Conservation (phyloP, 1,284 basidiomycete genomes). For the Cystobasidiaceae sp. region DNA sequence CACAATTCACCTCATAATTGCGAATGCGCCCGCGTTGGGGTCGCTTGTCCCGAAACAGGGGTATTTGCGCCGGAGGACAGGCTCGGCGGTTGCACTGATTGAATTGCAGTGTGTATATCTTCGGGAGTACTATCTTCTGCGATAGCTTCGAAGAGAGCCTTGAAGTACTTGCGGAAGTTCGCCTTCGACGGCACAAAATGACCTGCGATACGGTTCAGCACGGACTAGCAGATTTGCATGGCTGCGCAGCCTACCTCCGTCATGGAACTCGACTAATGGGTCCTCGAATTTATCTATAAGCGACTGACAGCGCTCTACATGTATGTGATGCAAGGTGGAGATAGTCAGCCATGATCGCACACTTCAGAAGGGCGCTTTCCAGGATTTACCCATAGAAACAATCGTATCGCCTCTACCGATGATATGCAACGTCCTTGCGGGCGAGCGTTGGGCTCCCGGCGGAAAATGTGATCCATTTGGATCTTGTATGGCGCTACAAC, state of each 20-base stretch:
- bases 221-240: not conserved
- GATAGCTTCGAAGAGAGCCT: constrained; percentile 16
- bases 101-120: not conserved
- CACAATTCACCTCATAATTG: too few relatives aligned
- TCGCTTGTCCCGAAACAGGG: constrained; percentile 3
- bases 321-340: not conserved
- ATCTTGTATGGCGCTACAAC: constrained; percentile 15
- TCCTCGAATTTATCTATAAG: constrained; percentile 19
- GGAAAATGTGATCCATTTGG: not conserved
- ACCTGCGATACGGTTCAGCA: constrained; percentile 1
- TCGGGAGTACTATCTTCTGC: not conserved
- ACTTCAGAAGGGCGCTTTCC: not conserved
- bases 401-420: constrained; percentile 29
- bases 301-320: constrained; percentile 20
- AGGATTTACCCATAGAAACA: constrained; percentile 21
- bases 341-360: not conserved
- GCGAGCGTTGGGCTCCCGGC: not conserved
- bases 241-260: constrained; percentile 12
- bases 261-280: constrained; percentile 23
- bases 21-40: too few relatives aligned
- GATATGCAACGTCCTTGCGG: constrained; percentile 19
- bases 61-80: constrained; percentile 13
- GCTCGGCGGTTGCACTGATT: constrained; percentile 6
- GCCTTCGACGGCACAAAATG: constrained; percentile 30
- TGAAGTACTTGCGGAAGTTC: constrained; percentile 29